Conservation (phyloP, 352 stramenopile genomes). For the Phytophthora tentaculata region DNA sequence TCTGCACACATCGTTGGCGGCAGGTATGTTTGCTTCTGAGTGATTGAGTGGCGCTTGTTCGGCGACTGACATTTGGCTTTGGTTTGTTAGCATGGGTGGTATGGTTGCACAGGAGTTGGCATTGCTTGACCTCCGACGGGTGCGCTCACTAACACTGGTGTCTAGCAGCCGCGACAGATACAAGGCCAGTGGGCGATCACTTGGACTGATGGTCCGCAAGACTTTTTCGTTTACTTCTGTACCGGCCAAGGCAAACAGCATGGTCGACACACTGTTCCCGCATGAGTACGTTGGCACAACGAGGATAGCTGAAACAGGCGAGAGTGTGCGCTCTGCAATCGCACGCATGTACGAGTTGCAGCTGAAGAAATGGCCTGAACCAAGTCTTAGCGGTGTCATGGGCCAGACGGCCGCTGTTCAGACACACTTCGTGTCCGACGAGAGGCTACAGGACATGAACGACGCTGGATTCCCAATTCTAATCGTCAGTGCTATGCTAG, state of each 20-base stretch:
- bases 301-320: conserved; percentile 43
- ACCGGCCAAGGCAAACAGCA: conserved; percentile 36
- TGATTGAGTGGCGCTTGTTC: background rate
- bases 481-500: conserved; percentile 52
- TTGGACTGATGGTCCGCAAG: conserved; percentile 44
- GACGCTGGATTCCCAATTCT: conserved; percentile 52
- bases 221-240: conserved; percentile 43
- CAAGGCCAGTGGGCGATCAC: conserved; percentile 41
- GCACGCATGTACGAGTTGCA: conserved; percentile 34
- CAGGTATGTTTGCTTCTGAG: conserved; percentile 26
- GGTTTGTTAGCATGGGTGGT: conserved; percentile 47
- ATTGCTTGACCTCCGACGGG: conserved; percentile 44
- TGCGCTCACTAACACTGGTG: conserved; percentile 58
- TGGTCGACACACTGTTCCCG: conserved; percentile 51
- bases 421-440: conserved; percentile 59
- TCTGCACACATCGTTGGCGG: conserved; percentile 51
- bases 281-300: conserved; percentile 35
- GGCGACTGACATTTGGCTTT: conserved; percentile 2
- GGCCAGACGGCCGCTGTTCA: conserved; percentile 43
- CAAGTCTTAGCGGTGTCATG: conserved; percentile 36
- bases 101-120: conserved; percentile 72
- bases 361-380: conserved; percentile 31
- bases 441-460: conserved; percentile 49
- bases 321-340: conserved; percentile 38
- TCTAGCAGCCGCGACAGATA: conserved; percentile 61